Evolutionary conservation across 192 early-diverging fungal genomes (phyloP).

Genomic region (Phlyctochytrium planicorne): DNA sequence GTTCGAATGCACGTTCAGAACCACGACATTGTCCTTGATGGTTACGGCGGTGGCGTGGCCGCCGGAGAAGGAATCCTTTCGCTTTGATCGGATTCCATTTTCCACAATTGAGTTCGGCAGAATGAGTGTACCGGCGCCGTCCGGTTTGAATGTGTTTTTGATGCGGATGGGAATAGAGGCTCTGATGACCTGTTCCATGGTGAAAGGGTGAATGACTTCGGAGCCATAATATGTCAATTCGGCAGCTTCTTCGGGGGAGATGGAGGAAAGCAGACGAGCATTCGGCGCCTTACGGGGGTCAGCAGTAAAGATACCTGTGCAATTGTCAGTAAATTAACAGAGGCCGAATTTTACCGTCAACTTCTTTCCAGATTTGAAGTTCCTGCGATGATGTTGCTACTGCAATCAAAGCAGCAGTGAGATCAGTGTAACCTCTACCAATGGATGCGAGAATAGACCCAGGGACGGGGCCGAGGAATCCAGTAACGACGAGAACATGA

Average conservation of each 20-base stretch:
- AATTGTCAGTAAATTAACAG: background rate
- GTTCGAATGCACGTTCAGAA: slow-evolving; percentile 97
- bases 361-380: slow-evolving; percentile 99
- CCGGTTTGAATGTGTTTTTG: slow-evolving; percentile 96
- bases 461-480: slow-evolving; percentile 97
- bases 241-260: slow-evolving; percentile 97
- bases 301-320: slow-evolving; percentile 86
- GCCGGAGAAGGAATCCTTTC: background rate
- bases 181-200: slow-evolving; percentile 99
- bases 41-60: slow-evolving; percentile 95
- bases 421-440: slow-evolving; percentile 97
- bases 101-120: background rate
- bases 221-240: slow-evolving; percentile 95
- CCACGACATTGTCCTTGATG: slow-evolving; percentile 95
- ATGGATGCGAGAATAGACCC: slow-evolving; percentile 87
- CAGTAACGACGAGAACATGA: slow-evolving; percentile 88
- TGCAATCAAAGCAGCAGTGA: slow-evolving; percentile 92
- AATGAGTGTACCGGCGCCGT: slow-evolving; percentile 90
- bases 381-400: slow-evolving; percentile 87
- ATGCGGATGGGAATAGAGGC: slow-evolving; percentile 97
- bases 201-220: slow-evolving; percentile 96
- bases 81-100: background rate
- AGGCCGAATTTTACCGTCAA: slow-evolving; percentile 58
- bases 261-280: slow-evolving; percentile 83
- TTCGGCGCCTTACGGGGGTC: slow-evolving; percentile 93